A percentile compares a stretch with the other conserved stretches of the same genome.
Conservation (phyloP, 306 rosid genomes). For the Aeschynomene evenia region DNA sequence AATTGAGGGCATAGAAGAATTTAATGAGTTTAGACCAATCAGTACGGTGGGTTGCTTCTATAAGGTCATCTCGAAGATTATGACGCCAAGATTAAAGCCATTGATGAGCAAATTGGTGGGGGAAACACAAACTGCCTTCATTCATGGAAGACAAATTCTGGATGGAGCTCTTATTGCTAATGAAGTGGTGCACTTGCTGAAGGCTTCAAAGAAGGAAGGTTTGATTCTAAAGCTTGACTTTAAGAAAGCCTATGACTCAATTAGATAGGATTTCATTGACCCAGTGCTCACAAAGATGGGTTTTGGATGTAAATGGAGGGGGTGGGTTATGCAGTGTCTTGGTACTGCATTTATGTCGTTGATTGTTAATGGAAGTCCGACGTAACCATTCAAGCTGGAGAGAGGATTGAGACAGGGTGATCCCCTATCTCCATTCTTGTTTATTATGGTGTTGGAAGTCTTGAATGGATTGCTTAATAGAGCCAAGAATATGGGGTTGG, state of each 20-base stretch:
- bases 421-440: neutral
- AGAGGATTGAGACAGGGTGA: neutral
- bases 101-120: neutral
- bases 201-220: neutral
- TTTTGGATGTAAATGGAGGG: neutral
- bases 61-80: too few species aligned
- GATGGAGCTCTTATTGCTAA: neutral
- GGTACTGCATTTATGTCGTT: neutral
- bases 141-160: neutral
- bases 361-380: neutral
- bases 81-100: too few species aligned
- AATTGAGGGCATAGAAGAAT: rapidly evolving
- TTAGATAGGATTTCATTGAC: neutral
- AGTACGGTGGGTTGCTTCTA: too few species aligned
- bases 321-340: neutral
- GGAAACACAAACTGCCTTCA: neutral
- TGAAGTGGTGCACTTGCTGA: neutral
- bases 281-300: neutral
- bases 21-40: too few species aligned
- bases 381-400: neutral
- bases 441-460: neutral
- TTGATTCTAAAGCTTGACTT: neutral
- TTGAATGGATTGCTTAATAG: too few species aligned
- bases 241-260: neutral
- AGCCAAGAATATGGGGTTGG: too few species aligned